These are phyloP conservation scores for Pisolithus albus DNA, from an alignment of 768 basidiomycete species.

Conservation along the genomic window DNA sequence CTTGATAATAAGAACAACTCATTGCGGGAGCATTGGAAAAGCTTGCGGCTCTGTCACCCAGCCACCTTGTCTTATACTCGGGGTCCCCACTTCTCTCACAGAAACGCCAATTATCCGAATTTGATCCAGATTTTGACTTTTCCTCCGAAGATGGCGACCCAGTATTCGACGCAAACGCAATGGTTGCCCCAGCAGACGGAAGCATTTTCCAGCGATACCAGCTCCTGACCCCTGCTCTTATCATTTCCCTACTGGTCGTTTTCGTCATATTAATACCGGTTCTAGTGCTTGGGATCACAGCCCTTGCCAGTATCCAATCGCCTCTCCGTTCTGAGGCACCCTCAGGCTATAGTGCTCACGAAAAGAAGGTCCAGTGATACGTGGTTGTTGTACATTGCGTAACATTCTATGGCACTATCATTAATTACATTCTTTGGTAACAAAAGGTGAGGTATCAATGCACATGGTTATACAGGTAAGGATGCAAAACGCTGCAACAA, in stretches of 20 bases:
- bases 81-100: constrained; percentile 41
- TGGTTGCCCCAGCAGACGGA: constrained; percentile 30
- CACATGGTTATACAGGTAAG: constrained; percentile 5
- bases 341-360: constrained; percentile 59
- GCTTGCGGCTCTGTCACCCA: constrained; percentile 44
- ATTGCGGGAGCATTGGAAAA: constrained; percentile 44
- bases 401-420: constrained; percentile 10
- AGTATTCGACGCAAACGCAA: constrained; percentile 25
- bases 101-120: constrained; percentile 34
- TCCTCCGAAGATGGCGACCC: constrained; percentile 13
- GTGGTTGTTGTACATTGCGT: constrained; percentile 8
- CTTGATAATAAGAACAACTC: constrained; percentile 30
- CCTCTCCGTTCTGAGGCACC: constrained; percentile 56
- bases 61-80: constrained; percentile 61
- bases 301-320: constrained; percentile 69
- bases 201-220: constrained; percentile 72
- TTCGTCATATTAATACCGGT: constrained; percentile 67
- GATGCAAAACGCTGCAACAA: not conserved
- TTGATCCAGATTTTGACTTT: constrained; percentile 25
- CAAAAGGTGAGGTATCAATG: constrained; percentile 2
- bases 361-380: constrained; percentile 69
- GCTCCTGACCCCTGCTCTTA: constrained; percentile 69
- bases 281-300: constrained; percentile 53
- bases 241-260: constrained; percentile 53
- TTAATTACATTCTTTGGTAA: constrained; percentile 3